phyloP scores from a whole-genome alignment of 148 eudicot species.

The Tetragonia tetragonoides region DNA sequence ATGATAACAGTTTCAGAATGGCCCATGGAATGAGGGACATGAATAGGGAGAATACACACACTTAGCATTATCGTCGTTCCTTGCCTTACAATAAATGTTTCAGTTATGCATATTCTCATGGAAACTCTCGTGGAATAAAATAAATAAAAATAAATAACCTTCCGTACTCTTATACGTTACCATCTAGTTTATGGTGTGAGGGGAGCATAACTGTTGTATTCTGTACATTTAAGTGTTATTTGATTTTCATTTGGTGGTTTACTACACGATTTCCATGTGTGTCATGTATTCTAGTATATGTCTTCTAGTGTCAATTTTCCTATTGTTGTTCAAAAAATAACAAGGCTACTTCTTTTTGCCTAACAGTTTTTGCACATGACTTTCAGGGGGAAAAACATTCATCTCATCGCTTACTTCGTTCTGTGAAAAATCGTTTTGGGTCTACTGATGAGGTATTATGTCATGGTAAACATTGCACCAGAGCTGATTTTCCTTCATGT shows the following conservation, averaged over 20 bases:
- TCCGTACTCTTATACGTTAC: no score
- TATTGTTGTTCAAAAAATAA: neutral
- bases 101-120: no score
- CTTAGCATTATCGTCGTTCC: neutral
- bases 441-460: constrained; percentile 87
- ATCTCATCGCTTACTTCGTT: constrained; percentile 87
- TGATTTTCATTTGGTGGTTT: neutral
- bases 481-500: neutral
- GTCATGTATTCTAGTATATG: neutral
- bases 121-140: no score
- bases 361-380: neutral
- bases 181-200: neutral
- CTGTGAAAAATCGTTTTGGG: constrained; percentile 94
- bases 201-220: neutral
- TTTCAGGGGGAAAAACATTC: constrained; percentile 89
- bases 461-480: neutral
- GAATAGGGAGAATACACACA: neutral
- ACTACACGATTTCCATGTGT: neutral
- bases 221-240: neutral
- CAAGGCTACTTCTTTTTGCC: constrained; percentile 2
- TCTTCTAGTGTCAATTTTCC: neutral
- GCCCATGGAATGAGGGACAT: neutral
- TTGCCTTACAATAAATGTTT: neutral
- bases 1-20: neutral
- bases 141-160: no score